A percentile compares a stretch with the other conserved stretches of the same genome.
Conservation (phyloP, 805 yeast species). For the Metschnikowia gruessii region DNA sequence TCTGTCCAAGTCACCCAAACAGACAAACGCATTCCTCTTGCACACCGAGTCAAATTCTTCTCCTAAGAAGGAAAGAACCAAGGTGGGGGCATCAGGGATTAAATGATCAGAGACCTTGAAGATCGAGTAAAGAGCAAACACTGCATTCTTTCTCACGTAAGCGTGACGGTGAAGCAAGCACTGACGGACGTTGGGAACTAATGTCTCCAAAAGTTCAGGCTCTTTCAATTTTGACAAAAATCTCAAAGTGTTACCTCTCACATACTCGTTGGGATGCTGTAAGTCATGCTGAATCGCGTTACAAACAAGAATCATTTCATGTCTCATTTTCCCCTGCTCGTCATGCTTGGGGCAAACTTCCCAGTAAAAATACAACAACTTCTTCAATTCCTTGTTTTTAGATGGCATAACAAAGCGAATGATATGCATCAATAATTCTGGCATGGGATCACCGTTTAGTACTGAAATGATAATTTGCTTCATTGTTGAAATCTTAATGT, state of each 20-base stretch:
- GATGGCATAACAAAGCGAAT: conserved; percentile 98
- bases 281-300: conserved; percentile 96
- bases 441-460: conserved; percentile 90
- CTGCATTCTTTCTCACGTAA: conserved; percentile 95
- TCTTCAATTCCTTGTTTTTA: conserved; percentile 84
- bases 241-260: conserved; percentile 92
- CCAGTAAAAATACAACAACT: conserved; percentile 93
- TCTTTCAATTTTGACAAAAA: conserved; percentile 88
- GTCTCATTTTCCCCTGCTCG: conserved; percentile 85
- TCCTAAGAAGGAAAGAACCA: conserved; percentile 66
- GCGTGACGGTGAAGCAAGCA: conserved; percentile 97
- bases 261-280: conserved; percentile 96
- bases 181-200: conserved; percentile 87
- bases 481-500: conserved; percentile 86
- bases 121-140: conserved; percentile 82
- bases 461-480: conserved; percentile 78
- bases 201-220: conserved; percentile 90
- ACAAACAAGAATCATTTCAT: conserved; percentile 97
- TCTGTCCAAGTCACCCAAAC: conserved; percentile 77
- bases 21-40: conserved; percentile 91
- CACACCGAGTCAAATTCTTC: conserved; percentile 92
- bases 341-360: conserved; percentile 94
- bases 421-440: conserved; percentile 92
- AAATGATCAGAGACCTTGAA: conserved; percentile 80
- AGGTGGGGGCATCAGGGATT: conserved; percentile 93